Evolutionary conservation across 306 rosid genomes (phyloP).

Genomic region (Prunus padus): DNA sequence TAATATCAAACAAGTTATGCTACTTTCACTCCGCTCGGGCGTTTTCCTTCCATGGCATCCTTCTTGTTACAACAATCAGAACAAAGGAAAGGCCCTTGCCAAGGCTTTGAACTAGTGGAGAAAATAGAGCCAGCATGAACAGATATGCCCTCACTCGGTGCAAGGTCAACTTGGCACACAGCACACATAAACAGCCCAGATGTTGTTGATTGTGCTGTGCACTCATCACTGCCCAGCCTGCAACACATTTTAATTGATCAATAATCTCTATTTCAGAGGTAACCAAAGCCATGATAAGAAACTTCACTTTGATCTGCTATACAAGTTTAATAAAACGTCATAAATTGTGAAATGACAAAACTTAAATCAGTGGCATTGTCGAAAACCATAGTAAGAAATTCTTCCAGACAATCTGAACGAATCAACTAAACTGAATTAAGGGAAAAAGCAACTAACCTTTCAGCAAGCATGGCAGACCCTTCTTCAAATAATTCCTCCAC

Average conservation of each 20-base stretch:
- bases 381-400: not conserved
- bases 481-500: slow-evolving; percentile 96
- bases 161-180: slow-evolving; percentile 89
- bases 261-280: not conserved
- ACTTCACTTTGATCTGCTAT: not conserved
- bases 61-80: slow-evolving; percentile 82
- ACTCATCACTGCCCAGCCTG: slow-evolving; percentile 82
- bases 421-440: not conserved
- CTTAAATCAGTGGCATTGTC: not conserved
- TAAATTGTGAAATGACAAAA: not conserved
- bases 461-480: slow-evolving; percentile 99
- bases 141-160: slow-evolving; percentile 87
- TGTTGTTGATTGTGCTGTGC: slow-evolving; percentile 62
- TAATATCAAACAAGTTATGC: slow-evolving; percentile 32
- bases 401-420: not conserved
- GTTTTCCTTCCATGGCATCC: slow-evolving; percentile 98
- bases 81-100: slow-evolving; percentile 98
- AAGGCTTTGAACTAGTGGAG: slow-evolving; percentile 87
- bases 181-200: slow-evolving; percentile 84
- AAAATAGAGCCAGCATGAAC: slow-evolving; percentile 92
- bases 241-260: slow-evolving; percentile 18
- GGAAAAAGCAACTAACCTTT: slow-evolving; percentile 50
- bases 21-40: slow-evolving; percentile 86
- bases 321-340: not conserved
- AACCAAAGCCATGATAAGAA: not conserved